Conservation (phyloP, 306 rosid genomes). For the Prunus fruticosa region DNA sequence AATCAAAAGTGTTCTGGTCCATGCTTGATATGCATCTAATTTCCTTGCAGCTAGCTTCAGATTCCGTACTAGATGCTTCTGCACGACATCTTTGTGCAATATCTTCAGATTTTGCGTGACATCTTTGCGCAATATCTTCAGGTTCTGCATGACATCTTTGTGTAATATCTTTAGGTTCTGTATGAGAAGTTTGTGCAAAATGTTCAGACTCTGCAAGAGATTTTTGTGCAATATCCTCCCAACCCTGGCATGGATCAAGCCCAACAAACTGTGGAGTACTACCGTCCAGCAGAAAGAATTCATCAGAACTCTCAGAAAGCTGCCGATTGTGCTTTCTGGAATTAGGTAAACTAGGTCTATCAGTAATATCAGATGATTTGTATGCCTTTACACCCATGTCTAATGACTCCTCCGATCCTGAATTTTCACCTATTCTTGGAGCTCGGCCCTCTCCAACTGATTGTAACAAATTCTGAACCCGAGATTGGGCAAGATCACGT, state of each 20-base stretch:
- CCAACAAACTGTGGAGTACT: constrained; percentile 41
- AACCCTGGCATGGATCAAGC: constrained; percentile 48
- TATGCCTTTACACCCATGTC: constrained; percentile 9
- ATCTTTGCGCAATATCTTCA: background rate
- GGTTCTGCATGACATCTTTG: background rate
- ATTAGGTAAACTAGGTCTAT: constrained; percentile 18
- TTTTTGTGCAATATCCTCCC: constrained; percentile 49
- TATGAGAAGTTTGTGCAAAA: constrained; percentile 16
- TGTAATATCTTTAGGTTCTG: background rate
- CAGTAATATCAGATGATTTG: constrained; percentile 17
- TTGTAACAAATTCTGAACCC: constrained; percentile 45
- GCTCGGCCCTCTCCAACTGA: constrained; percentile 37
- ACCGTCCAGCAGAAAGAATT: constrained; percentile 46
- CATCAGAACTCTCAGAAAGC: constrained; percentile 42
- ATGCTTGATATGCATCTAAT: constrained; percentile 37
- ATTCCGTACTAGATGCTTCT: background rate
- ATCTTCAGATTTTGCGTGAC: constrained; percentile 25
- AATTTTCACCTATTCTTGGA: constrained; percentile 27
- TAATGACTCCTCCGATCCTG: constrained; percentile 35
- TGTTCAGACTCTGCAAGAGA: constrained; percentile 32
- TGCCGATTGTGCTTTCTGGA: constrained; percentile 31
- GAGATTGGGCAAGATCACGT: constrained; percentile 71
- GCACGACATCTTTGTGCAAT: constrained; percentile 9
- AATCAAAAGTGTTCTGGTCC: constrained; percentile 13
- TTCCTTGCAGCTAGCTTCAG: constrained; percentile 42